phyloP scores from a whole-genome alignment of 148 eudicot species.

The Silene uniflora region DNA sequence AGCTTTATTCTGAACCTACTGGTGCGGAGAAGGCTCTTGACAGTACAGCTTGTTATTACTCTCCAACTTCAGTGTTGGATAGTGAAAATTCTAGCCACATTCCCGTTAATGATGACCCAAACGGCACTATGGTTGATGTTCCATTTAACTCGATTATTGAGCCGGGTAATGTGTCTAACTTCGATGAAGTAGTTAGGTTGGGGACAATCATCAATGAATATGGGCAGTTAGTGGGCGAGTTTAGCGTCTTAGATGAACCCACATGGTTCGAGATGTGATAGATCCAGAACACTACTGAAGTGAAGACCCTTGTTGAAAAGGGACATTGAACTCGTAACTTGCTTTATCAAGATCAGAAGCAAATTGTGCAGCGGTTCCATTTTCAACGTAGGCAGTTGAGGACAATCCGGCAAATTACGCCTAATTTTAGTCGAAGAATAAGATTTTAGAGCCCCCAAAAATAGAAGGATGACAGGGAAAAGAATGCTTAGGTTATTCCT shows the following conservation, averaged over 20 bases:
- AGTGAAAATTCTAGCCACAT: no score
- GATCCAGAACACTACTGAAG: background rate
- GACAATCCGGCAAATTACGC: no score
- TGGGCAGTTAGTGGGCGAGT: slow-evolving; percentile 27
- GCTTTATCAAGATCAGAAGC: no score
- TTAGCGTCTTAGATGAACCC: slow-evolving; percentile 23
- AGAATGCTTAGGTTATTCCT: slow-evolving; percentile 10
- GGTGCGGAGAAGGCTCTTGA: background rate
- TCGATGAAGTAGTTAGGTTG: slow-evolving; percentile 23
- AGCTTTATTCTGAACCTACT: background rate
- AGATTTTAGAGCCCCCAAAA: slow-evolving; percentile 17
- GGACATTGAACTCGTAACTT: background rate
- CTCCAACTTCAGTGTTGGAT: no score
- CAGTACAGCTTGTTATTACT: no score
- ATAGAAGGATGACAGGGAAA: no score
- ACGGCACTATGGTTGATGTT: background rate
- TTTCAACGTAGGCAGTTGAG: no score
- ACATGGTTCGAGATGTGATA: background rate
- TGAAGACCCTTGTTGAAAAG: background rate
- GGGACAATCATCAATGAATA: slow-evolving; percentile 25
- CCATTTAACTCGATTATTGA: background rate
- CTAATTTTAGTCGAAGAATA: slow-evolving; percentile 10
- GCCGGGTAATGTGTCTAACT: background rate
- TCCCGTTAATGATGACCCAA: background rate
- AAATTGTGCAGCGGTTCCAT: no score